A percentile compares a stretch with the other conserved stretches of the same genome.
Evolutionary conservation across 306 rosid species (phyloP).

Genomic region (Prunus armeniaca): DNA sequence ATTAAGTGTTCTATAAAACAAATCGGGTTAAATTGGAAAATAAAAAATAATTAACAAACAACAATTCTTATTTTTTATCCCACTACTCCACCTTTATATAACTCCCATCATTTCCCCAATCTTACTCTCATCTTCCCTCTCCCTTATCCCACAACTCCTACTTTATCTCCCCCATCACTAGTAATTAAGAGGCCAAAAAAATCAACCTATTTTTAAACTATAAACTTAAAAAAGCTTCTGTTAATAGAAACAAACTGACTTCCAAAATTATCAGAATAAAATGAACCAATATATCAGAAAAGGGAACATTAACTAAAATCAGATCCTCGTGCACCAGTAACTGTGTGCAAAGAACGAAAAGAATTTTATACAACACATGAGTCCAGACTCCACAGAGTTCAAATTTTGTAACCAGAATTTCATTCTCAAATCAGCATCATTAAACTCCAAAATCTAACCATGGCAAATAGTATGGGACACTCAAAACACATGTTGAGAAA

Average conservation of each 20-base stretch:
- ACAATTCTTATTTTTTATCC: no score
- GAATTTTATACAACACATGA: not conserved
- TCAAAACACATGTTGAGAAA: slow-evolving; percentile 20
- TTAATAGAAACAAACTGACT: not conserved
- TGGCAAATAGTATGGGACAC: not conserved
- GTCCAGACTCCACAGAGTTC: not conserved
- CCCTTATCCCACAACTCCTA: not conserved
- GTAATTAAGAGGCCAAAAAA: not conserved
- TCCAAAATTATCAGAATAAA: not conserved
- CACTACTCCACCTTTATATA: not conserved
- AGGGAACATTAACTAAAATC: no score
- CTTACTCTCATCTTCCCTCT: not conserved
- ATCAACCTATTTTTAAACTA: not conserved
- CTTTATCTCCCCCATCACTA: not conserved
- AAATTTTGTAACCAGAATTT: not conserved
- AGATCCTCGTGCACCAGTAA: not conserved
- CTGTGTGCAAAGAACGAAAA: not conserved
- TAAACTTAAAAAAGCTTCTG: not conserved
- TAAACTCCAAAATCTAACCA: not conserved
- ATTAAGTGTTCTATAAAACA: not conserved
- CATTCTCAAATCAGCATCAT: not conserved
- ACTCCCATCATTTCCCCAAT: not conserved
- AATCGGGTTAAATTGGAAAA: not conserved
- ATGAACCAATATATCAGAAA: not conserved
- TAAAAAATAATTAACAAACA: no score